phyloP scores from a whole-genome alignment of 148 eudicot genomes.

The Dianthus caryophyllus region DNA sequence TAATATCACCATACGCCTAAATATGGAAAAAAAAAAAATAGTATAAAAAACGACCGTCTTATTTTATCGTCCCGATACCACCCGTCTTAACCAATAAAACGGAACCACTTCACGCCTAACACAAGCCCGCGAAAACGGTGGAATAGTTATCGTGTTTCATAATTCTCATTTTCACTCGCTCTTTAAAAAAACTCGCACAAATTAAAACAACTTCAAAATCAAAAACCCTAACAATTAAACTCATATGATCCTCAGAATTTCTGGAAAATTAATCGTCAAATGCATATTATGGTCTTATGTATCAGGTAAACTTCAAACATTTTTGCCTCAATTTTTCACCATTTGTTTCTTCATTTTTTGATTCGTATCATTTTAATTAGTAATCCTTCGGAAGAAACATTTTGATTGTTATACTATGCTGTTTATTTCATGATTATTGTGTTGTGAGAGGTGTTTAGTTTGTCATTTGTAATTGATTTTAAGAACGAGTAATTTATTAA shows the following conservation, averaged over 20 bases:
- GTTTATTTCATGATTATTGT: not conserved
- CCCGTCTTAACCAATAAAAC: too few species aligned
- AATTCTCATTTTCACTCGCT: not conserved
- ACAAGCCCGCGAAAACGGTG: slow-evolving; percentile 13
- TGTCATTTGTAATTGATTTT: not conserved
- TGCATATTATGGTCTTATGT: not conserved
- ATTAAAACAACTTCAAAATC: not conserved
- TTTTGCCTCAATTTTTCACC: not conserved
- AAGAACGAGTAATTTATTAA: too few species aligned
- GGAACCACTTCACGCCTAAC: too few species aligned
- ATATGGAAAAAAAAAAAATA: too few species aligned
- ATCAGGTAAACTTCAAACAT: not conserved
- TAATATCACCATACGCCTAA: too few species aligned
- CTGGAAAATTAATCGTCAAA: not conserved
- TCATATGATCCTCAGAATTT: not conserved
- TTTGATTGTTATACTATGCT: not conserved
- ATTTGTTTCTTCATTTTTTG: not conserved
- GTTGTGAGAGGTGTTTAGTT: not conserved
- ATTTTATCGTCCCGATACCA: too few species aligned
- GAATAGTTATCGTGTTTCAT: slow-evolving; percentile 2
- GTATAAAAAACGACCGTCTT: too few species aligned
- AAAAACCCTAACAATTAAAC: not conserved
- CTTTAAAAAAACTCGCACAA: not conserved
- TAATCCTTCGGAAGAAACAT: not conserved
- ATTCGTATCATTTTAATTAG: not conserved